phyloP scores from a whole-genome alignment of 2,329 filamentous ascomycete species.

The Aphanocladium album region DNA sequence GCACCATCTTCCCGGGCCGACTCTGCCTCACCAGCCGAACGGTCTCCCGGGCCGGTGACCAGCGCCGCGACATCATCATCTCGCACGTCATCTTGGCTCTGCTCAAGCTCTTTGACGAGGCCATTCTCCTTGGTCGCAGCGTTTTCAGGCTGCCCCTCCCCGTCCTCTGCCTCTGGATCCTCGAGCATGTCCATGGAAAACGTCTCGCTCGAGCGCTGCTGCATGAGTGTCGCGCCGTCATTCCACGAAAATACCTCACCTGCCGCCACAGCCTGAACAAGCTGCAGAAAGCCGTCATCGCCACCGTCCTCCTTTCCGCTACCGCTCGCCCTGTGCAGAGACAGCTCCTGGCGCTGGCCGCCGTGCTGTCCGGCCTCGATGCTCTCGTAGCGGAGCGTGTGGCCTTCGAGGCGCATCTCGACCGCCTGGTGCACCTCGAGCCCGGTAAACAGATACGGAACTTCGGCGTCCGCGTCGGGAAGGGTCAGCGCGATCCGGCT shows the following conservation, averaged over 20 bases:
- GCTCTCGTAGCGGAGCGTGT: conserved; percentile 46
- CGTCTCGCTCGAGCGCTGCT: conserved; percentile 22
- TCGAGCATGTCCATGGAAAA: conserved; percentile 24
- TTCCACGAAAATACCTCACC: conserved; percentile 32
- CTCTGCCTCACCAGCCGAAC: no score
- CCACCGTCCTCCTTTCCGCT: neutral
- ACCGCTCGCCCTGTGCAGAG: conserved; percentile 29
- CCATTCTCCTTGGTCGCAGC: neutral
- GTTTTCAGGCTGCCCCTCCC: conserved; percentile 15
- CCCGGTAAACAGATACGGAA: conserved; percentile 41
- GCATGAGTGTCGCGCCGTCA: conserved; percentile 24
- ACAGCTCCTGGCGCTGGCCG: conserved; percentile 47
- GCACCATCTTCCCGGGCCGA: no score
- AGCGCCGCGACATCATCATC: neutral
- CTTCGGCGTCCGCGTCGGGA: conserved; percentile 18
- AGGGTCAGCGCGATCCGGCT: conserved; percentile 26
- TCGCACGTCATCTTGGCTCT: neutral
- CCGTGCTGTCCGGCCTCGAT: conserved; percentile 48
- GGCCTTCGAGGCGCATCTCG: conserved; percentile 36
- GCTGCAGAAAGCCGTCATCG: conserved; percentile 21
- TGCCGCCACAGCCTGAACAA: conserved; percentile 25
- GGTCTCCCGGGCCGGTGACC: no score
- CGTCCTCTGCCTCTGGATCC: conserved; percentile 10
- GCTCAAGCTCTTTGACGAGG: neutral
- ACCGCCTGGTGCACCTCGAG: conserved; percentile 47